A percentile compares a stretch with the other conserved stretches of the same genome.
These are phyloP conservation scores for Ceriops decandra DNA, from an alignment of 345 rosid species.

Conservation along the genomic window DNA sequence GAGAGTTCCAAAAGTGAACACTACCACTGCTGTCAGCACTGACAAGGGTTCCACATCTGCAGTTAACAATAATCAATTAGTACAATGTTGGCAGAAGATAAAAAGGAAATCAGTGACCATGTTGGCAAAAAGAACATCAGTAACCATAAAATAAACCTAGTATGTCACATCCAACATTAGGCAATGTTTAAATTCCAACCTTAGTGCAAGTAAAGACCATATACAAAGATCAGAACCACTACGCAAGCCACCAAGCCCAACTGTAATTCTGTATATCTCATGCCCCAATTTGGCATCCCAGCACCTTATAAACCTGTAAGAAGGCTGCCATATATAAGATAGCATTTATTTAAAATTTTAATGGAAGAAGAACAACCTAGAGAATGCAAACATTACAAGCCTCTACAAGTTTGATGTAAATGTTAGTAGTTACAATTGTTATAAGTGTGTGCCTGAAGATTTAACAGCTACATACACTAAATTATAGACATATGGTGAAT, in stretches of 20 bases:
- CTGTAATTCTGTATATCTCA: slow-evolving; percentile 81
- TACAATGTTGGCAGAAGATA: slow-evolving; percentile 6
- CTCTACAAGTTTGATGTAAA: not conserved
- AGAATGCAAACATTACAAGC: not conserved
- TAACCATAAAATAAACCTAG: not conserved
- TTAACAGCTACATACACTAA: not conserved
- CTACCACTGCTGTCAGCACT: slow-evolving; percentile 92
- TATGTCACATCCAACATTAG: not conserved
- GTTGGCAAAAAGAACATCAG: not conserved
- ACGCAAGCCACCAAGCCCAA: slow-evolving; percentile 74
- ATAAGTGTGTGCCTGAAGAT: not conserved
- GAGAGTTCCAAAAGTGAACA: slow-evolving; percentile 92
- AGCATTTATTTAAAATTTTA: not conserved
- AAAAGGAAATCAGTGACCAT: not conserved
- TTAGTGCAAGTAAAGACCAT: slow-evolving; percentile 82
- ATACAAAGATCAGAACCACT: slow-evolving; percentile 64
- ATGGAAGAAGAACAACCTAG: not conserved
- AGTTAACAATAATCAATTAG: slow-evolving; percentile 19
- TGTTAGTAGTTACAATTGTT: not conserved
- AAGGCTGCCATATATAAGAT: slow-evolving; percentile 12
- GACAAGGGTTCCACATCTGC: slow-evolving; percentile 72
- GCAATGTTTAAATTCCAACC: slow-evolving; percentile 36
- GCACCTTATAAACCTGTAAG: slow-evolving; percentile 79
- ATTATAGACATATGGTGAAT: not conserved
- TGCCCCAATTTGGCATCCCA: slow-evolving; percentile 67